A percentile compares a stretch with the other conserved stretches of the same genome.
phyloP scores from a whole-genome alignment of 352 stramenopile genomes.

The Pythium phragmiticola region DNA sequence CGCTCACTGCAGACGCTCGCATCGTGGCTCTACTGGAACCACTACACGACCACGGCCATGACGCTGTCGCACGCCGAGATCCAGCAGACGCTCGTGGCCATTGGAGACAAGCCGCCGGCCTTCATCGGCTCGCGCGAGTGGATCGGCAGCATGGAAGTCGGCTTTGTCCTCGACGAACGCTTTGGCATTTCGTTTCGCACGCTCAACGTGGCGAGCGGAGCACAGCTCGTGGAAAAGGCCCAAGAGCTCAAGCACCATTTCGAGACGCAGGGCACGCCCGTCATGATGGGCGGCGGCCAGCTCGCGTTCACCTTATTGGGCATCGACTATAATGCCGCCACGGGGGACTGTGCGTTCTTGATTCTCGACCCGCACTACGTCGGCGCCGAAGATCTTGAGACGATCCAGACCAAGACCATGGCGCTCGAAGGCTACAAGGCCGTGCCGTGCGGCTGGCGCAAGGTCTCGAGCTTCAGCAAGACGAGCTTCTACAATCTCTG shows the following conservation, averaged over 20 bases:
- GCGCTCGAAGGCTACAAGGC: constrained; percentile 76
- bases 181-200: constrained; percentile 74
- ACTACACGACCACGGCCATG: constrained; percentile 42
- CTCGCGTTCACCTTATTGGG: constrained; percentile 83
- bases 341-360: constrained; percentile 68
- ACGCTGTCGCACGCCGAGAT: constrained; percentile 69
- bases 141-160: constrained; percentile 86
- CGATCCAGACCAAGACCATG: constrained; percentile 63
- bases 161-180: constrained; percentile 76
- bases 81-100: constrained; percentile 70
- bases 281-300: constrained; percentile 85
- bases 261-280: constrained; percentile 67
- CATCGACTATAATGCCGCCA: constrained; percentile 63
- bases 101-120: constrained; percentile 71
- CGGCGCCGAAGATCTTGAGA: constrained; percentile 57
- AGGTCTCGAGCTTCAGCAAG: constrained; percentile 52
- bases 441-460: constrained; percentile 64
- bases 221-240: constrained; percentile 55
- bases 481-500: constrained; percentile 80
- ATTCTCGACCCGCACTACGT: constrained; percentile 85
- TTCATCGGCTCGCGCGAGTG: constrained; percentile 76
- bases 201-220: constrained; percentile 57
- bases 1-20: constrained; percentile 82
- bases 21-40: constrained; percentile 75
- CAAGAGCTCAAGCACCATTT: constrained; percentile 78